Percentiles rank a stretch among this genome's conserved stretches.
These are phyloP conservation scores for Taphrina pruni DNA, from an alignment of 1,139 yeast species.

Conservation along the genomic window DNA sequence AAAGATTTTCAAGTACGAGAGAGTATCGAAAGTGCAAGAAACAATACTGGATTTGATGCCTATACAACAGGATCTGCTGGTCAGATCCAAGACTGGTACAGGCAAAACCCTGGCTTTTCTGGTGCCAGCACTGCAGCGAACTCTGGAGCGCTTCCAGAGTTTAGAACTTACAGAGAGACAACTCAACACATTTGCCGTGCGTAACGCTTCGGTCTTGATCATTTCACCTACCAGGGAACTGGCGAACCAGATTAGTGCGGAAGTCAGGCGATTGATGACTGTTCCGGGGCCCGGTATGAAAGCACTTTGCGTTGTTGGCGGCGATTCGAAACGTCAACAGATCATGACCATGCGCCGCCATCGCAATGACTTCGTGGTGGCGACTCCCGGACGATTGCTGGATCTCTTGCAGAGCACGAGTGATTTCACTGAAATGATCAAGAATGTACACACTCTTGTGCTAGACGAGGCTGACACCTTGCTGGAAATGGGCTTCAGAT, in stretches of 20 bases:
- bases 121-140: conserved; percentile 74
- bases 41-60: conserved; percentile 30
- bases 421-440: conserved; percentile 69
- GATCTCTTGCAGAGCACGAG: conserved; percentile 79
- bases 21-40: conserved; percentile 33
- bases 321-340: conserved; percentile 89
- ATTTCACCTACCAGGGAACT: conserved; percentile 92
- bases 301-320: conserved; percentile 92
- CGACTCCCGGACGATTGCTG: conserved; percentile 88
- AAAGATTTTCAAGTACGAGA: conserved; percentile 17
- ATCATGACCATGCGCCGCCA: conserved; percentile 61
- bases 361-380: conserved; percentile 77
- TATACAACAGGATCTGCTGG: conserved; percentile 62
- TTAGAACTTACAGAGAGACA: background rate
- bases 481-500: conserved; percentile 76
- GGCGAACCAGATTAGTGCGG: conserved; percentile 69
- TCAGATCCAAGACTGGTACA: conserved; percentile 93
- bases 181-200: conserved; percentile 20
- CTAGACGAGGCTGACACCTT: conserved; percentile 93
- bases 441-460: conserved; percentile 75
- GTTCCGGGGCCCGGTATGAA: conserved; percentile 60
- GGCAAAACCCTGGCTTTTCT: conserved; percentile 90
- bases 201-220: conserved; percentile 73
- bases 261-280: conserved; percentile 57
- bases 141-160: conserved; percentile 16